Evolutionary conservation across 73 alveolate species (phyloP), one percentile per base, ranked within the genome.

Genomic region (Stentor coeruleus): DNA sequence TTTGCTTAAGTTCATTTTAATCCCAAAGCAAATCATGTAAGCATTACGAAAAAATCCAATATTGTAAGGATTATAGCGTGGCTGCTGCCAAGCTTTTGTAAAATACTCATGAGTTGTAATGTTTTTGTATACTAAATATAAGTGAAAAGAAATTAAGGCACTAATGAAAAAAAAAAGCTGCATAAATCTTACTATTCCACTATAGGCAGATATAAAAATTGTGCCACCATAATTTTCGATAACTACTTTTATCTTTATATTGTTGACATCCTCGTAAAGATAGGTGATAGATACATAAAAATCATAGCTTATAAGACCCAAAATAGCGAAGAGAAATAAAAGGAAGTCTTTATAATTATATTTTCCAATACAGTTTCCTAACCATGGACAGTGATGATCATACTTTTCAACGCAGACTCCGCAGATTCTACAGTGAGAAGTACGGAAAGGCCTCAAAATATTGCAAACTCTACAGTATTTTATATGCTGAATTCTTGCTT

Each of bases 341-440:
- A 87, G 55, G 37, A 91, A 82, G 76, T 74, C 76, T 80, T 83
- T 88, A 59, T 87, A 80, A 87, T 93, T 93, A 6, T 87, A 74
- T 59, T 85, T 82, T 38, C 98, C 98, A 3, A 93, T 86, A 49
- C 98, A 93, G 86, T 89, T 93, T 0, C 93, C 95, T 15, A 93
- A 89, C 81, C 89, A 93, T 30, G 93, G 95, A 74, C 97, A 93
- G 84, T 93, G 98, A 82, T 92, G 95, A 88, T 92, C 96, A 77
- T 83, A 89, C 59, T 86, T 86, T 59, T 86, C 87, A 1, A 92
- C 89, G 38, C 98, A 93, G 59, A 72, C 74, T 60, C 87, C 89
- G 39, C 98, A 92, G 42, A 74, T 87, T 59, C 82, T 35, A 77
- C 98, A 92, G 86, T 92, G 98, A 80, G 81, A 74, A 60, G 90